These are phyloP conservation scores for Naumovozyma castellii DNA, from an alignment of 805 yeast species.

Conservation along the genomic window DNA sequence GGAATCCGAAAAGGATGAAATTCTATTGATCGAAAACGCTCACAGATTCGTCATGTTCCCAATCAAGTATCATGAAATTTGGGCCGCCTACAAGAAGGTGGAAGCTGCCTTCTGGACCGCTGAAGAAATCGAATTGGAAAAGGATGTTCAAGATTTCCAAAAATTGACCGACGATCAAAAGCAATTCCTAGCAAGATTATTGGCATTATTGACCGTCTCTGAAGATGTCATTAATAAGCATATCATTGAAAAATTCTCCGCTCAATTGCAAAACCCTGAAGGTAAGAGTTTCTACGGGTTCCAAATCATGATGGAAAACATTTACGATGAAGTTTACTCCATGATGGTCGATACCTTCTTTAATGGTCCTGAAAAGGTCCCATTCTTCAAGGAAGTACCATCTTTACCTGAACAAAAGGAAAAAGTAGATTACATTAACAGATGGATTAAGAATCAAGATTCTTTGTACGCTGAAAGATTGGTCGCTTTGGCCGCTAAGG, in stretches of 20 bases:
- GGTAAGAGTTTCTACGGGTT: constrained; percentile 97
- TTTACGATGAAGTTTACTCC: constrained; percentile 94
- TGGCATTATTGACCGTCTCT: constrained; percentile 96
- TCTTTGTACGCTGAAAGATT: constrained; percentile 90
- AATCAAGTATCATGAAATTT: constrained; percentile 90
- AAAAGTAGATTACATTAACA: constrained; percentile 95
- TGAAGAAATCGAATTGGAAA: constrained; percentile 90
- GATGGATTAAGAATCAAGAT: constrained; percentile 83
- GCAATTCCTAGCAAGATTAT: constrained; percentile 76
- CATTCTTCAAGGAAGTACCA: constrained; percentile 83
- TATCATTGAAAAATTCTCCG: constrained; percentile 90
- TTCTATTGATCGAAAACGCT: constrained; percentile 74
- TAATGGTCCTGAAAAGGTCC: constrained; percentile 86
- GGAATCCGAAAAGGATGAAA: constrained; percentile 77
- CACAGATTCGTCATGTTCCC: constrained; percentile 92
- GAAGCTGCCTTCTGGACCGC: constrained; percentile 99
- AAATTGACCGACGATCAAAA: constrained; percentile 79
- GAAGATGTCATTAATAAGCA: constrained; percentile 96
- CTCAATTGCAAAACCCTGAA: constrained; percentile 94
- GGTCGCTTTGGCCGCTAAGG: constrained; percentile 96
- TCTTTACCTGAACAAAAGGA: constrained; percentile 85
- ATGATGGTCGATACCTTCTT: constrained; percentile 85
- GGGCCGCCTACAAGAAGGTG: constrained; percentile 97
- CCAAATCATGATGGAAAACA: constrained; percentile 99
- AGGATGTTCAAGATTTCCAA: constrained; percentile 84